Evolutionary conservation across 2,329 filamentous ascomycete species (phyloP), one percentile per base, ranked within the genome.

Genomic region (Fusarium acutatum): DNA sequence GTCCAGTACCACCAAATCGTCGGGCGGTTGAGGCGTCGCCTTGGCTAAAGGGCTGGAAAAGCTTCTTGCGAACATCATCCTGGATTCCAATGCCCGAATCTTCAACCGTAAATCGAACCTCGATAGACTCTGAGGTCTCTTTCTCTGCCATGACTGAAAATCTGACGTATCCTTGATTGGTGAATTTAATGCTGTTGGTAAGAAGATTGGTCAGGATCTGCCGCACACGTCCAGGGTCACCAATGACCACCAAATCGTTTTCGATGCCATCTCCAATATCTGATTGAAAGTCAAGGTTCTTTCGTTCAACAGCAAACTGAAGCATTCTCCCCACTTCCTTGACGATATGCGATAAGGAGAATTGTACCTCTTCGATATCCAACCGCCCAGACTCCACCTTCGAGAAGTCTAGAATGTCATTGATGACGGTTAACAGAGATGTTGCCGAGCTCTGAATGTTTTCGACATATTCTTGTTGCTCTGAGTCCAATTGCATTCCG

Each of bases 351-450:
- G 91, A 91, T 5, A 95, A 84, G 34, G 91, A 94, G 76, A 95
- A 96, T 69, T 94, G 92, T 1, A 95, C 92, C 75, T 95, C 92
- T 81, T 95, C 93, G 44, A 95, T 92, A 71, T 95, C 93, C 26
- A 95, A 82, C 13, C 91, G 87, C 7, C 93, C 93, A 14, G 92
- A 94, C 79, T 95, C 93, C 4, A 94, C 91, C 80, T 97, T 97
- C 8, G 94, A 96, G 80, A 97, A 95, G 81, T 97, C 94, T 4
- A 97, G 85, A 62, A 97, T 97, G 77, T 97, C 94, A 78, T 97
- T 97, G 81, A 97, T 97, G 44, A 97, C 92, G 0, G 94, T 96
- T 26, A 97, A 85, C 6, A 97, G 84, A 5, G 93, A 94, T 72
- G 96, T 95, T 0, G 92, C 93, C 11, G 93, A 95, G 58, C 92